phyloP scores from a whole-genome alignment of 192 early-diverging fungal species.

The Geranomyces michiganensis region DNA sequence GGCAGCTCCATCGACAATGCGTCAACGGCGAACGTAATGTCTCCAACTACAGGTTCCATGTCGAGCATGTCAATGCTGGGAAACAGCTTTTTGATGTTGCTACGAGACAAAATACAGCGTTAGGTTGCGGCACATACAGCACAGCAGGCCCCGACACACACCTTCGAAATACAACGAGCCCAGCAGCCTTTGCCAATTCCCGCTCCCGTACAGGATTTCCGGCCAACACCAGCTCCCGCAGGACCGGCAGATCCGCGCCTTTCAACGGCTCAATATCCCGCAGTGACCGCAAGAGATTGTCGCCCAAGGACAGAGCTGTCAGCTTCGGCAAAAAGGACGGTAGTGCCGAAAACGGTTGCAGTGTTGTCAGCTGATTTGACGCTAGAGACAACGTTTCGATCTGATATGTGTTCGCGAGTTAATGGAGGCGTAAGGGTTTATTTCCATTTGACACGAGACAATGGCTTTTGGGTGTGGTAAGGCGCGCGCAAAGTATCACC shows the following conservation, averaged over 20 bases:
- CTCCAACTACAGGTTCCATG: constrained; percentile 41
- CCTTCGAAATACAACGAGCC: constrained; percentile 32
- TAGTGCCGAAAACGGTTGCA: constrained; percentile 38
- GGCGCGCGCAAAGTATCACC: constrained; percentile 15
- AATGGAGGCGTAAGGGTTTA: not conserved
- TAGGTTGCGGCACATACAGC: not conserved
- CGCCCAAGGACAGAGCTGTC: constrained; percentile 42
- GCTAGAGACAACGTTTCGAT: constrained; percentile 43
- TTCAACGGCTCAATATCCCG: constrained; percentile 40
- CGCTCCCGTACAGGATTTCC: constrained; percentile 43
- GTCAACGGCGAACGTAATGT: constrained; percentile 40
- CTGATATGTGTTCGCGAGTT: constrained; percentile 5
- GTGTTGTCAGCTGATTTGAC: constrained; percentile 30
- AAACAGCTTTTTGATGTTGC: constrained; percentile 47
- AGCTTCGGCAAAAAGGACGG: constrained; percentile 38
- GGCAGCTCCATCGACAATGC: constrained; percentile 29
- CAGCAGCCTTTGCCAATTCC: constrained; percentile 41
- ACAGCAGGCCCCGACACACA: not conserved
- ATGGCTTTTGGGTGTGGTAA: not conserved
- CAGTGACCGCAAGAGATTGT: constrained; percentile 37
- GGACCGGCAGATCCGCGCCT: constrained; percentile 34
- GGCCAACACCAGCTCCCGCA: constrained; percentile 40
- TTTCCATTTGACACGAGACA: not conserved
- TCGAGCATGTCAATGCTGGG: constrained; percentile 46
- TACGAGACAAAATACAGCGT: constrained; percentile 4